Evolutionary conservation across 768 basidiomycete genomes (phyloP).

Genomic region (Boletus eberwhitei): DNA sequence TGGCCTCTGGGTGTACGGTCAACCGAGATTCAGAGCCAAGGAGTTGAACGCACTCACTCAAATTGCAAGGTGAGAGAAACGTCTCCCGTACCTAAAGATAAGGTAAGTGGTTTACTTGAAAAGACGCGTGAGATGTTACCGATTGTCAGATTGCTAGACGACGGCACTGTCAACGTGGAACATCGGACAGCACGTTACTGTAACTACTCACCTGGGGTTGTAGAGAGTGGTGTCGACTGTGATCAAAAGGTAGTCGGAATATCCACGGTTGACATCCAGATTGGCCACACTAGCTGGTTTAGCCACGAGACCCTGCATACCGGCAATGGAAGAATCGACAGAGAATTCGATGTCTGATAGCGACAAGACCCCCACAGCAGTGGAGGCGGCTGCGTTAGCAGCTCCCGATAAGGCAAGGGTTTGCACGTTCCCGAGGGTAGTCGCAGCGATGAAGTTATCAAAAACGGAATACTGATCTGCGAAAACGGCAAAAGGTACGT

Average conservation of each 20-base stretch:
- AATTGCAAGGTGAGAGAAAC: constrained; percentile 60
- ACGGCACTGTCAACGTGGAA: neutral
- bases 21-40: neutral
- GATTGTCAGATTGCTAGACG: constrained; percentile 35
- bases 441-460: constrained; percentile 58
- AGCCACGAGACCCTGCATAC: constrained; percentile 61
- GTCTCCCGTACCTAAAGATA: constrained; percentile 56
- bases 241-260: constrained; percentile 63
- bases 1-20: constrained; percentile 37
- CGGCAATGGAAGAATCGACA: constrained; percentile 55
- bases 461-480: constrained; percentile 49
- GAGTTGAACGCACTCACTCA: constrained; percentile 35
- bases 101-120: constrained; percentile 30
- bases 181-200: neutral
- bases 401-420: constrained; percentile 52
- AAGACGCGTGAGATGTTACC: constrained; percentile 18
- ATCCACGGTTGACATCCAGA: constrained; percentile 68
- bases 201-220: constrained; percentile 55
- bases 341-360: constrained; percentile 56
- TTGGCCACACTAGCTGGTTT: constrained; percentile 53
- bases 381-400: constrained; percentile 55
- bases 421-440: constrained; percentile 46
- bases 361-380: constrained; percentile 62
- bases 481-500: constrained; percentile 59
- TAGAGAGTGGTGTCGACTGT: constrained; percentile 56